Base-by-base conservation (phyloP, 177 flowering plant species). In the Vitis hybrid region DNA sequence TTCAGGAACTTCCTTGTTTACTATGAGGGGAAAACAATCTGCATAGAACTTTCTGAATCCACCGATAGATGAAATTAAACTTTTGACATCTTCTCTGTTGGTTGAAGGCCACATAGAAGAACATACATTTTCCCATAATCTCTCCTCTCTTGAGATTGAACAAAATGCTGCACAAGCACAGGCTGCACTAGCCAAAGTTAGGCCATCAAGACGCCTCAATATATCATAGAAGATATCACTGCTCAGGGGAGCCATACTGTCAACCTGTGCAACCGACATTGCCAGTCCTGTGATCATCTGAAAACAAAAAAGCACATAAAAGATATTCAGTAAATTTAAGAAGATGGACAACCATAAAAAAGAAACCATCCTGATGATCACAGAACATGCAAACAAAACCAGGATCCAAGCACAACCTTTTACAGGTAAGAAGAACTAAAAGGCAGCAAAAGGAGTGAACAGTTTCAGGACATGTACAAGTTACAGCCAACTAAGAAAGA, bases 31-130 rank as follows among this genome's bases (percentile, higher is more conserved):
- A 64, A 87, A 93, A 71, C 97, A 93, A 75, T 89, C 94, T 2
- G 91, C 90, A 75, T 93, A 91, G 69, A 91, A 93, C 78, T 91
- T 93, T 80, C 92, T 86, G 73, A 83, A 91, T 27, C 98, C 98
- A 24, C 98, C 96, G 17, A 89, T 74, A 2, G 86, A 86, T 49
- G 74, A 76, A 68, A 93, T 87, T 72, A 93, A 81, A 74, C 68
- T 78, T 71, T 83, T 90, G 55, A 91, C 92, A 73, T 91, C 98
- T 48, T 89, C 93, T 55, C 91, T 78, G 49, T 85, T 84, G 18
- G 93, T 90, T 66, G 97, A 93, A 74, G 96, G 94, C 98, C 98
- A 93, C 81, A 89, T 73, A 11, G 97, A 87, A 74, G 76, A 77
- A 63, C 98, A 93, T 5, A 83, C 93, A 72, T 90, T 83, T 83